phyloP scores from a whole-genome alignment of 1,284 basidiomycete genomes.

The Ganoderma resinaceum region DNA sequence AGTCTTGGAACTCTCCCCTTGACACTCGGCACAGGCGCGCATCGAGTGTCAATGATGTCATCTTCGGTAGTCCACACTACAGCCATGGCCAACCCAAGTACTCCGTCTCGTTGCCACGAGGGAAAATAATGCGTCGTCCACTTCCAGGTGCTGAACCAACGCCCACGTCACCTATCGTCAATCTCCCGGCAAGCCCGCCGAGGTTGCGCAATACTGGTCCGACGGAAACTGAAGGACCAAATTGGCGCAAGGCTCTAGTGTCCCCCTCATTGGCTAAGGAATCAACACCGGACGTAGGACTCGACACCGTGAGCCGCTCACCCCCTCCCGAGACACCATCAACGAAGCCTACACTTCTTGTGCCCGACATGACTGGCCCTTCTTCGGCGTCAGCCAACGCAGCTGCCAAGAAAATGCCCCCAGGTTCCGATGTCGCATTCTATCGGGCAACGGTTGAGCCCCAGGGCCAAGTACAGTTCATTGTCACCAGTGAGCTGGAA shows the following conservation, averaged over 20 bases:
- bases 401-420: slow-evolving; percentile 58
- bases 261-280: slow-evolving; percentile 24
- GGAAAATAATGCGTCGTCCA: slow-evolving; percentile 18
- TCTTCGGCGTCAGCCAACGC: slow-evolving; percentile 37
- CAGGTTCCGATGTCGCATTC: slow-evolving; percentile 74
- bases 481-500: slow-evolving; percentile 79
- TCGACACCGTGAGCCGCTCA: slow-evolving; percentile 64
- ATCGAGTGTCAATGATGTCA: slow-evolving; percentile 72
- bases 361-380: slow-evolving; percentile 33
- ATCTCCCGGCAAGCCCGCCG: slow-evolving; percentile 48
- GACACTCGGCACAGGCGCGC: slow-evolving; percentile 67
- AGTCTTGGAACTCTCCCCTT: slow-evolving; percentile 81
- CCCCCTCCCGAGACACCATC: slow-evolving; percentile 57
- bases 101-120: slow-evolving; percentile 61
- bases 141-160: background rate
- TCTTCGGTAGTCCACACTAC: slow-evolving; percentile 60
- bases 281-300: slow-evolving; percentile 26
- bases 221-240: slow-evolving; percentile 51
- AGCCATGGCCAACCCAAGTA: slow-evolving; percentile 57
- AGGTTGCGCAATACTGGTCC: slow-evolving; percentile 42
- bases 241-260: slow-evolving; percentile 57
- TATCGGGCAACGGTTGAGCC: slow-evolving; percentile 64
- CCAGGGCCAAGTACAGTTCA: slow-evolving; percentile 67
- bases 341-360: slow-evolving; percentile 18
- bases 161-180: slow-evolving; percentile 41